Evolutionary conservation across 768 basidiomycete species (phyloP).

Genomic region (Amanita rimosa): DNA sequence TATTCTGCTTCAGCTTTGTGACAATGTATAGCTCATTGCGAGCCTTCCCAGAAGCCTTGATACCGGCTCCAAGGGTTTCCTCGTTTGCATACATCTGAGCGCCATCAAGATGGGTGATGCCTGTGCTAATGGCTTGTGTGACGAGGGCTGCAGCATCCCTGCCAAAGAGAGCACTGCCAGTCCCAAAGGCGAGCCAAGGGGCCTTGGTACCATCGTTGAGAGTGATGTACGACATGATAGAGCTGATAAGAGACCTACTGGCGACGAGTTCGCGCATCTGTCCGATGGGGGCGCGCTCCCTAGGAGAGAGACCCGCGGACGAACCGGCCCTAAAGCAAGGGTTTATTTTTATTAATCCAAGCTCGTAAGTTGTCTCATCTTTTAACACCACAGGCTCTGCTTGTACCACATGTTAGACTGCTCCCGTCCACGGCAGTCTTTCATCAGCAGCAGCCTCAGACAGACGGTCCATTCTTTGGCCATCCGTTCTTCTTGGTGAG

Average conservation of each 20-base stretch:
- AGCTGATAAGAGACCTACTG: not conserved
- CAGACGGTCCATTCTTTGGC: slow-evolving; percentile 53
- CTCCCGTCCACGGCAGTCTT: slow-evolving; percentile 26
- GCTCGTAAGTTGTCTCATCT: slow-evolving; percentile 26
- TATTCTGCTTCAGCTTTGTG: slow-evolving; percentile 39
- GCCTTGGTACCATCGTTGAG: slow-evolving; percentile 45
- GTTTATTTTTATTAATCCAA: slow-evolving; percentile 9
- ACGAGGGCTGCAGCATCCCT: slow-evolving; percentile 32
- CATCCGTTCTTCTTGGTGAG: slow-evolving; percentile 35
- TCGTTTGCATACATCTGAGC: slow-evolving; percentile 53
- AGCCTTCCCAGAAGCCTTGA: slow-evolving; percentile 36
- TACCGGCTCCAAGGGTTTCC: slow-evolving; percentile 35
- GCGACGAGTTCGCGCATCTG: not conserved
- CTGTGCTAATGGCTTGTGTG: slow-evolving; percentile 37
- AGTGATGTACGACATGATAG: slow-evolving; percentile 14
- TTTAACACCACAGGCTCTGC: slow-evolving; percentile 52
- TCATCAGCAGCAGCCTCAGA: slow-evolving; percentile 53
- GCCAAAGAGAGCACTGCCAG: slow-evolving; percentile 39
- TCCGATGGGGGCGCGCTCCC: no score
- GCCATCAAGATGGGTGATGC: slow-evolving; percentile 54
- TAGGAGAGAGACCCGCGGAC: no score
- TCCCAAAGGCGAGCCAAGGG: slow-evolving; percentile 55
- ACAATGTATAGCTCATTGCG: slow-evolving; percentile 51
- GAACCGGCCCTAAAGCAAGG: slow-evolving; percentile 35
- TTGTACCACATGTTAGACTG: slow-evolving; percentile 47